Base-by-base conservation (phyloP, 129 eudicot species). In the Flaveria trinervia region DNA sequence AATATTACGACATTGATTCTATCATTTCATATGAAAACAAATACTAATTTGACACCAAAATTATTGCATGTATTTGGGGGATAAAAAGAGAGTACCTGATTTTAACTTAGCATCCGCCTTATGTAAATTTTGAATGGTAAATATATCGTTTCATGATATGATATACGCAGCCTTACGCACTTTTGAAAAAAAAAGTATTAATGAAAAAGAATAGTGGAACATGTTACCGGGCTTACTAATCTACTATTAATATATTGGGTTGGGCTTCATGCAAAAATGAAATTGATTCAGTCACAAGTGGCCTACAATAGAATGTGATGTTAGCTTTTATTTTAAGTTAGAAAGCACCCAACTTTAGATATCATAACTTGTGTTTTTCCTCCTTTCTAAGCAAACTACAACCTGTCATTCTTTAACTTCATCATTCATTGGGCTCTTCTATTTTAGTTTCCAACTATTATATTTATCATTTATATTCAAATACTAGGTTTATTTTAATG, bases 291-390 rank as follows among this genome's bases (percentile, higher is more conserved):
- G 43, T 41, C 71, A 9, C 28, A 43, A 48, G 54, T 2, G n/a
- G 12, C 52, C 17, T 7, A 14, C 43, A 1, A 30, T 23, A 9
- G 52, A 51, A 67, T 22, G 66, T 54, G 43, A 39, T 44, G 13
- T 6, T 67, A 51, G 57, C 81, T 77, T 77, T 39, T 77, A 56
- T 65, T 22, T 33, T 23, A 77, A 77, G 81, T 67, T 76, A 76
- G 74, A 18, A 51, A 51, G 51, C 73, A 65, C 73, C 65, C 51
- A 17, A 72, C 62, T 14, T 14, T 28, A 59, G 41, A 66, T 76
- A 76, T 76, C 28, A 67, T 67, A 66, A 17, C 74, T 59, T 41
- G 7, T 9, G 30, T 16, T 66, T 51, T 68, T 54, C 66, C 68
- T 52, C 54, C 67, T 66, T 77, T 26, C 11, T 67, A 67, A 77